Evolutionary conservation across 768 basidiomycete species (phyloP), one percentile per base, ranked within the genome.

Genomic region (Phlebiopsis flavidoalba): DNA sequence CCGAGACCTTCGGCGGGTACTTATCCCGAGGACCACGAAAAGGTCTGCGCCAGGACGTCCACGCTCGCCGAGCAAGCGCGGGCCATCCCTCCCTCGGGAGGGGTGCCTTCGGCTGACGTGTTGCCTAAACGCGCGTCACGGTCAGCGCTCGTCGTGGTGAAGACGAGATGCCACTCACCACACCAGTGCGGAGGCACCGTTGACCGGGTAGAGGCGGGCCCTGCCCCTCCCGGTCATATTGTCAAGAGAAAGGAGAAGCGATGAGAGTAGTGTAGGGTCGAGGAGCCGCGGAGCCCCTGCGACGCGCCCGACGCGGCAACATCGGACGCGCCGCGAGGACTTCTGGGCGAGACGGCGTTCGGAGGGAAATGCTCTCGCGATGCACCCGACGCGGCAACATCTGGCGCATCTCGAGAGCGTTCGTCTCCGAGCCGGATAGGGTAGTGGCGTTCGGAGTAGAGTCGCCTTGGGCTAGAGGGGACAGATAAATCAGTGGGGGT

Each of bases 21-120:
- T 60, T 50, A 57, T 60, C 60, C 53, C 46, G 60, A 54, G 55
- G 61, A 52, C 61, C 51, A 59, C 61, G 56, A 31, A 59, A 62
- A 58, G 61, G 52, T 58, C 60, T 60, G 60, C 60, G 60, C 53
- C 45, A 57, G 60, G 43, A 43, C 60, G 19, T 6, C 52, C 54
- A 37, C 54, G 40, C 12, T 31, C 26, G 6, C 53, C 37, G 24
- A 17, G 37, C 40, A n/a, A 15, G 35, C 40, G 40, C 54, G 54
- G 10, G 40, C 40, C 21, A 33, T 22, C 58, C 58, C 50, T 59
- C 58, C 58, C 58, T 59, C 58, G 40, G 58, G 58, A 51, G 3
- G 19, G 54, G 26, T 21, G 10, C 54, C 54, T 36, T 10, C 7
- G 10, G 15, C 52, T 24, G 35, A 8, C 15, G n/a, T 35, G 33